Percentiles rank a stretch among this genome's conserved stretches.
These are phyloP conservation scores for Chlorella sp. DNA, from an alignment of 139 green algal species.

Conservation along the genomic window DNA sequence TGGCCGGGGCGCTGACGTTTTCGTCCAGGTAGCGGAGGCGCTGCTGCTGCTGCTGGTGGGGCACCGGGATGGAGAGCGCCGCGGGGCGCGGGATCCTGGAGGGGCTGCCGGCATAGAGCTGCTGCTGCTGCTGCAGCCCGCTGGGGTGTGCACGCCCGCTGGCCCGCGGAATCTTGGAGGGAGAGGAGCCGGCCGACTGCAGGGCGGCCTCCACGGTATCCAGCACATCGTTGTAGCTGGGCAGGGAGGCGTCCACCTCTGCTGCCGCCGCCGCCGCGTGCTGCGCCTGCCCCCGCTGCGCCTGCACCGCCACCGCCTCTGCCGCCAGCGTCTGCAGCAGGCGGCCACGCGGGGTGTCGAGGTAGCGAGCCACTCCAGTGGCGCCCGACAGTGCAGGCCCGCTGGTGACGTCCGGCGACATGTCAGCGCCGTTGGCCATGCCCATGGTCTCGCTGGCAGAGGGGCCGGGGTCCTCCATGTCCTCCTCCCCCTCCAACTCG, in stretches of 20 bases:
- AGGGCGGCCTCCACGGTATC: slow-evolving; percentile 4
- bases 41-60: background rate
- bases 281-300: background rate
- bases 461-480: background rate
- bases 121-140: too few species aligned
- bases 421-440: background rate
- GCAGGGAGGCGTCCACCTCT: background rate
- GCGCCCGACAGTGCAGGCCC: background rate
- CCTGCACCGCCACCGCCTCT: slow-evolving; percentile 26
- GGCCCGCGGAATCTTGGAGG: slow-evolving; percentile 14
- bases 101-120: background rate
- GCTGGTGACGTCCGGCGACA: background rate
- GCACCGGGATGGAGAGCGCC: background rate
- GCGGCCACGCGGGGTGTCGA: slow-evolving; percentile 24
- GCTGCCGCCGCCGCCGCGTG: background rate
- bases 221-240: slow-evolving; percentile 8
- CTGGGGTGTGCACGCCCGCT: background rate
- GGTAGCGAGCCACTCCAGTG: background rate
- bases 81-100: slow-evolving; percentile 11
- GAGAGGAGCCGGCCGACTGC: background rate
- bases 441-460: background rate
- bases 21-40: background rate
- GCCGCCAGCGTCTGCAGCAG: slow-evolving; percentile 32
- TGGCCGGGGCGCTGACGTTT: background rate
- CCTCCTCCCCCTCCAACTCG: too few species aligned